Evolutionary conservation across 345 rosid genomes (phyloP).

Genomic region (Hypericum perforatum): DNA sequence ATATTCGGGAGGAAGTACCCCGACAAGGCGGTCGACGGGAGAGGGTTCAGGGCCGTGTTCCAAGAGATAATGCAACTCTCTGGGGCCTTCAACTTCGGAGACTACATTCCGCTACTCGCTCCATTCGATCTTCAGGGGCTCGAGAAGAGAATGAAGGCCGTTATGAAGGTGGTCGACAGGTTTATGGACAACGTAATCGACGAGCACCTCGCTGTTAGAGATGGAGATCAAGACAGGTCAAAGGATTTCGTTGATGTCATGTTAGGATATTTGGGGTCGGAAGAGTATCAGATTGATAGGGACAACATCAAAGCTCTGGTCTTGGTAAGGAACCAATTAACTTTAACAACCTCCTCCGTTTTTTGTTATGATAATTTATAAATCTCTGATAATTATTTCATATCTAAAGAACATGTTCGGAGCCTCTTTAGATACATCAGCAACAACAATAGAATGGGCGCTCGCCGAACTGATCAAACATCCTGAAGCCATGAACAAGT

Average conservation of each 20-base stretch:
- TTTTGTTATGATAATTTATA: too few relatives aligned
- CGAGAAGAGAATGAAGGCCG: conserved; percentile 22
- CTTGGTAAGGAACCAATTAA: too few relatives aligned
- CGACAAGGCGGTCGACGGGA: conserved; percentile 25
- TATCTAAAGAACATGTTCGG: conserved; percentile 73
- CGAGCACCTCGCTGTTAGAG: conserved; percentile 31
- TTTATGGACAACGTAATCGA: conserved; percentile 34
- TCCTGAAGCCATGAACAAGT: conserved; percentile 50
- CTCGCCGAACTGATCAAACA: conserved; percentile 63
- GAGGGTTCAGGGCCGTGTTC: conserved; percentile 30
- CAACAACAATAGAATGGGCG: conserved; percentile 89
- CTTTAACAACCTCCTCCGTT: too few relatives aligned
- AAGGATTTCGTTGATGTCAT: too few relatives aligned
- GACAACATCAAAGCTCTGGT: too few relatives aligned
- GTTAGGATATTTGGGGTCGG: too few relatives aligned
- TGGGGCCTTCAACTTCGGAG: too few relatives aligned
- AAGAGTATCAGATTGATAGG: too few relatives aligned
- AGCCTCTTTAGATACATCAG: conserved; percentile 93
- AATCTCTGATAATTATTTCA: too few relatives aligned
- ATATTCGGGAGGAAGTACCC: too few relatives aligned
- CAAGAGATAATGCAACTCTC: conserved; percentile 30
- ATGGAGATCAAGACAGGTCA: conserved; percentile 5
- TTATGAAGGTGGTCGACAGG: conserved; percentile 22
- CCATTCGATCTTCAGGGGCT: conserved; percentile 35
- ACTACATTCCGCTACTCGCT: too few relatives aligned